Percentiles rank a stretch among this genome's conserved stretches.
Conservation (phyloP, 768 basidiomycete species). For the Xerocomellus chrysenteron region DNA sequence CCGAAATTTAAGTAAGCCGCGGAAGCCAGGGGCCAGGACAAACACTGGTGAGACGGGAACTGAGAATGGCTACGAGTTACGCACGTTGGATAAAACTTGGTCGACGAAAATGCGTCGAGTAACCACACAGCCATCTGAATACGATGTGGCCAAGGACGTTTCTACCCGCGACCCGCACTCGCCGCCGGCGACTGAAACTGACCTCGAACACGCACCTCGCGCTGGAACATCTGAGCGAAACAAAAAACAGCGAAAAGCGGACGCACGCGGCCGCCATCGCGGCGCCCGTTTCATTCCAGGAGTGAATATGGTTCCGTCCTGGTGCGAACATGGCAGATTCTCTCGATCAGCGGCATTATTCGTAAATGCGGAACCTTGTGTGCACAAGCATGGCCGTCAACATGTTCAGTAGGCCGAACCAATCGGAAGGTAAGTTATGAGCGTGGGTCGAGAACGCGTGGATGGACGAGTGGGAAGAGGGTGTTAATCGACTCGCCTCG, state of each 20-base stretch:
- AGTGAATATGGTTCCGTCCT: neutral
- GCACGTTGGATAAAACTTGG: neutral
- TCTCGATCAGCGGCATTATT: neutral
- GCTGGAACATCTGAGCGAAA: neutral
- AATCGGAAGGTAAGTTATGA: neutral
- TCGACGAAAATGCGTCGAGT: neutral
- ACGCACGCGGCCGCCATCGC: neutral
- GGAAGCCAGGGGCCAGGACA: neutral
- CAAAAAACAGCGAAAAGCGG: no score
- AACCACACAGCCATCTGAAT: neutral
- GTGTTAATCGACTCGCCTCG: neutral
- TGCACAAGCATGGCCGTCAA: neutral
- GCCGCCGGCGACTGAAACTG: neutral
- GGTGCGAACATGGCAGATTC: neutral
- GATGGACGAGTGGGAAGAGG: neutral
- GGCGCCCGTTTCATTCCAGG: neutral
- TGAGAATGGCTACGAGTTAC: neutral
- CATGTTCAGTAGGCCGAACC: constrained; percentile 1
- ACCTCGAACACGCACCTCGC: constrained; percentile 1
- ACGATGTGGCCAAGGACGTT: no score
- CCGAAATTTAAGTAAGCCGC: neutral
- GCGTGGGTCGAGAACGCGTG: neutral
- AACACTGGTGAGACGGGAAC: neutral
- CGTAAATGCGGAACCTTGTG: constrained; percentile 1
- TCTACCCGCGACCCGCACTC: neutral